Percentiles rank a stretch among this genome's conserved stretches.
Evolutionary conservation across 805 yeast genomes (phyloP).

Genomic region (Kuraishia piskuri): DNA sequence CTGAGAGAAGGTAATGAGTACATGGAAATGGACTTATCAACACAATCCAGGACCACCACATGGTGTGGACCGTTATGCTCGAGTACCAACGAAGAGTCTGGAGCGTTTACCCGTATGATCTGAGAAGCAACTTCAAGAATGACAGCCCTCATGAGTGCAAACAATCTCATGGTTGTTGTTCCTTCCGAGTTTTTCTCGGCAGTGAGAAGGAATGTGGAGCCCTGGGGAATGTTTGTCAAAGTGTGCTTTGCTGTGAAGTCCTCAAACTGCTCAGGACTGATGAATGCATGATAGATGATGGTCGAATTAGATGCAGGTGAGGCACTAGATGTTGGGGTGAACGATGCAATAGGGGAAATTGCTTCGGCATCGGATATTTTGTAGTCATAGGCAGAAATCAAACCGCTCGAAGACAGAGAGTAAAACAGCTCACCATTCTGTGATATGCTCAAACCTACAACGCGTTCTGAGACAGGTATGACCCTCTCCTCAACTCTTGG

Average conservation of each 20-base stretch:
- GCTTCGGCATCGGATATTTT: conserved; percentile 1
- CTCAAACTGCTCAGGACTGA: conserved; percentile 16
- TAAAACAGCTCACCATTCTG: conserved; percentile 19
- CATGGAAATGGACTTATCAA: conserved; percentile 11
- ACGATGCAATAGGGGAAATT: conserved; percentile 1
- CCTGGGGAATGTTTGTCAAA: conserved; percentile 14
- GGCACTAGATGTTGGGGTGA: conserved; percentile 6
- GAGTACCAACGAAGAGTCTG: not conserved
- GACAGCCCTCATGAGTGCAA: conserved; percentile 16
- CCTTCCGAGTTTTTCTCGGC: conserved; percentile 5
- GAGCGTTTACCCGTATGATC: conserved; percentile 12
- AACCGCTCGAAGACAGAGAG: conserved; percentile 23
- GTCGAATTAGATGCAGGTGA: not conserved
- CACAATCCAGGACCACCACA: conserved; percentile 15
- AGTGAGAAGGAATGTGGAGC: conserved; percentile 10
- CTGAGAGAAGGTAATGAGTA: conserved; percentile 23
- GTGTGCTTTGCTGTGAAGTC: conserved; percentile 12
- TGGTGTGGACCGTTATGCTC: conserved; percentile 6
- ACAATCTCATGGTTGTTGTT: conserved; percentile 15
- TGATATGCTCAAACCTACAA: conserved; percentile 19
- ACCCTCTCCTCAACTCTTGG: conserved; percentile 8
- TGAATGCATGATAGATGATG: conserved; percentile 15
- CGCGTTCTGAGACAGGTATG: conserved; percentile 6
- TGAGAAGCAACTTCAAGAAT: conserved; percentile 21
- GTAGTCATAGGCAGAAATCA: conserved; percentile 11